phyloP scores from a whole-genome alignment of 1,284 basidiomycete genomes.

The Boletus smithii region DNA sequence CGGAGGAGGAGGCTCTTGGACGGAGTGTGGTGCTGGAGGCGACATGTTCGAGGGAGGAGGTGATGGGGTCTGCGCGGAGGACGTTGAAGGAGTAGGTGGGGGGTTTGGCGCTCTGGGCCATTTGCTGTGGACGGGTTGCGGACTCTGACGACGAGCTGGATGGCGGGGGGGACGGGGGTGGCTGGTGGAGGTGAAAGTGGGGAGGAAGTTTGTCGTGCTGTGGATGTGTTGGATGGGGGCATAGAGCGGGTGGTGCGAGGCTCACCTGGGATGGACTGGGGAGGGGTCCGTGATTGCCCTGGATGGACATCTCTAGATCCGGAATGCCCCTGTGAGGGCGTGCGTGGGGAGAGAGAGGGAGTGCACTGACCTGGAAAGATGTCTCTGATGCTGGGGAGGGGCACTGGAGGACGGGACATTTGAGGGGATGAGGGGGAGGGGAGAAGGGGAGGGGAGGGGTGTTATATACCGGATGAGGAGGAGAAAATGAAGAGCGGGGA shows the following conservation, averaged over 20 bases:
- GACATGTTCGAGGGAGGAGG: conserved; percentile 44
- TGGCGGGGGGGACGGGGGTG: conserved; percentile 28
- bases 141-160: conserved; percentile 32
- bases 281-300: too few species aligned
- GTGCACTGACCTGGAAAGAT: conserved; percentile 50
- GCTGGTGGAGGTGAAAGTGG: conserved; percentile 10
- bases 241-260: neutral
- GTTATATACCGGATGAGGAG: conserved; percentile 15
- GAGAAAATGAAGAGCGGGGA: conserved; percentile 21
- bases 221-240: neutral
- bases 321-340: too few species aligned
- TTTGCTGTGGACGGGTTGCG: conserved; percentile 17
- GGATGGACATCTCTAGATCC: too few species aligned
- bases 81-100: conserved; percentile 40
- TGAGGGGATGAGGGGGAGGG: neutral
- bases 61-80: conserved; percentile 40
- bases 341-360: too few species aligned
- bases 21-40: conserved; percentile 40
- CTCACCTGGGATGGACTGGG: too few species aligned
- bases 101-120: too few species aligned
- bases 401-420: conserved; percentile 33
- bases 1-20: conserved; percentile 23
- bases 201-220: neutral
- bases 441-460: neutral
- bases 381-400: conserved; percentile 52